Base-by-base conservation (phyloP, 371 early-diverging fungal species). In the Saksenaea vasiformis region DNA sequence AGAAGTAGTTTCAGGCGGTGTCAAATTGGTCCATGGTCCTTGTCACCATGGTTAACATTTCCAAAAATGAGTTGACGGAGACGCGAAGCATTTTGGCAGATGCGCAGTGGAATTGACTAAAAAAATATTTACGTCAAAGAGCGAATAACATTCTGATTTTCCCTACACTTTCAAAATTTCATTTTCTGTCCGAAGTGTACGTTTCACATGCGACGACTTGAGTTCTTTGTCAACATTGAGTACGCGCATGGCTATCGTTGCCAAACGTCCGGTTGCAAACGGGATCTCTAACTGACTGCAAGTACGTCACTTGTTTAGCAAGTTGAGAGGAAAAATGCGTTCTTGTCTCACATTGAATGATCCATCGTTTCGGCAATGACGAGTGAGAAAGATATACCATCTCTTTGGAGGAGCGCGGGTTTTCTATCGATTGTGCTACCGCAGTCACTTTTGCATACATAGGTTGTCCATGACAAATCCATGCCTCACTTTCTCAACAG, bases 141-240 rank as follows among this genome's bases (percentile, higher is more conserved):
- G 3, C 17, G 3, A 22, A 8, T 39, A 39, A 9, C 19, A 19
- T 2, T 53, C 22, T 53, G 4, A 43, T 13, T 53, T 19, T 53
- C 0, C 62, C 74, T 69, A 75, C 79, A 73, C 69, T 60, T 66
- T 65, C 15, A 78, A 55, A 27, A 66, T 43, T 19, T 70, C 61
- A 3, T 47, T 66, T 57, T 73, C 59, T 19, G 54, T 24, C 14
- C 60, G 47, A 31, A 73, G 58, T 9, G 69, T 67, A 36, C 83
- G 69, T 17, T 73, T 66, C 2, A 78, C 80, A 68, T 83, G 83
- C 60, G 75, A 74, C 19, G 68, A 67, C 41, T 76, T 79, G 11
- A 83, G 60, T 63, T 83, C 83, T 54, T 79, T 75, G 65, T 83
- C 83, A 0, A 83, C 83, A 54, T 64, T 69, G 39, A 83, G 64